Percentiles rank a stretch among this genome's conserved stretches.
Conservation (phyloP, 129 eudicot species). For the Flaveria trinervia region DNA sequence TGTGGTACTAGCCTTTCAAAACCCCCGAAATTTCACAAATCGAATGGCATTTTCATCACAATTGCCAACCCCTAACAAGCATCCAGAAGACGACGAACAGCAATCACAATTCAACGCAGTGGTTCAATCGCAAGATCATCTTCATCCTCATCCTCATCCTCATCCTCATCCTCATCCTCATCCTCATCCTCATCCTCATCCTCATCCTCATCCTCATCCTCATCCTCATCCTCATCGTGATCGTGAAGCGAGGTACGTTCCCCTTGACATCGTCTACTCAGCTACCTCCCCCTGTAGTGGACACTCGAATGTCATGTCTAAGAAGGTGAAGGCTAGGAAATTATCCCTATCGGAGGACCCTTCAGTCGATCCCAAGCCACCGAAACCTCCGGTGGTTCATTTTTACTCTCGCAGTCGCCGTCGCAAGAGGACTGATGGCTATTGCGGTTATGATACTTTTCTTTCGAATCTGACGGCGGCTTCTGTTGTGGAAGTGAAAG, state of each 20-base stretch:
- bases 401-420: slow-evolving; percentile 48
- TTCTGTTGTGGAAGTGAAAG: slow-evolving; percentile 7
- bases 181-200: background rate
- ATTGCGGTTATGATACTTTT: slow-evolving; percentile 19
- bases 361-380: slow-evolving; percentile 21
- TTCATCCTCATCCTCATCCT: background rate
- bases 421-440: slow-evolving; percentile 22
- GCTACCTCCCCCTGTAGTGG: slow-evolving; percentile 69
- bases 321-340: slow-evolving; percentile 67
- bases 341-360: slow-evolving; percentile 17
- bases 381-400: slow-evolving; percentile 38
- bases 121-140: slow-evolving; percentile 10
- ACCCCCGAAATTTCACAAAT: slow-evolving; percentile 21
- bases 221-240: slow-evolving; percentile 8
- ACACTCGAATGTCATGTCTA: slow-evolving; percentile 52
- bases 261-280: slow-evolving; percentile 75
- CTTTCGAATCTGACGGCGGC: slow-evolving; percentile 11
- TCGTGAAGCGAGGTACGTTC: slow-evolving; percentile 49
- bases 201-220: background rate
- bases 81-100: slow-evolving; percentile 17
- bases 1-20: slow-evolving; percentile 18
- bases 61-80: slow-evolving; percentile 23
- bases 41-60: slow-evolving; percentile 45
- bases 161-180: slow-evolving; percentile 4
- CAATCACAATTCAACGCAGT: slow-evolving; percentile 6